Evolutionary conservation across 345 rosid genomes (phyloP).

Genomic region (Populus alba): DNA sequence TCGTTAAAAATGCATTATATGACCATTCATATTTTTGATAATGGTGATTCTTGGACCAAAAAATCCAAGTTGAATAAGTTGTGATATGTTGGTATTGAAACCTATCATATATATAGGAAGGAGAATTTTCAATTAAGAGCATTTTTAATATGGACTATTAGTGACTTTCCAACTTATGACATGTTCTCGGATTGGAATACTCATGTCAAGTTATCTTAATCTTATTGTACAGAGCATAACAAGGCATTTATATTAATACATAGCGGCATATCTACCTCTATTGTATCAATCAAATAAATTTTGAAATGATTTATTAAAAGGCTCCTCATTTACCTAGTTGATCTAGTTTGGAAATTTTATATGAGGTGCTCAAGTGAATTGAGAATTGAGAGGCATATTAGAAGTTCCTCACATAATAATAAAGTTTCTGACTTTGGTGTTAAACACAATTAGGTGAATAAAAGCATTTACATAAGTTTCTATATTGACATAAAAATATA

Average conservation of each 20-base stretch:
- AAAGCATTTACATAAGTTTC: too few relatives aligned
- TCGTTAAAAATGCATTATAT: not conserved
- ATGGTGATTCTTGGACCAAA: not conserved
- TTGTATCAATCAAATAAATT: too few relatives aligned
- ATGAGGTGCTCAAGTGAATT: too few relatives aligned
- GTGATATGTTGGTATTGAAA: not conserved
- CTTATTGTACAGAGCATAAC: not conserved
- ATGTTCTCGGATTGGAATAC: not conserved
- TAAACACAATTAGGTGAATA: too few relatives aligned
- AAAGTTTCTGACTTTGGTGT: rapidly evolving
- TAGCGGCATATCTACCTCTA: not conserved
- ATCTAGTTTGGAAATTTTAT: too few relatives aligned
- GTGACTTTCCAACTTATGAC: not conserved
- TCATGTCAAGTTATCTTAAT: not conserved
- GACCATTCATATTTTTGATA: not conserved
- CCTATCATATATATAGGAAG: not conserved
- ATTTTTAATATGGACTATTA: not conserved
- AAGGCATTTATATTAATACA: not conserved
- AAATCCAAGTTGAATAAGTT: not conserved
- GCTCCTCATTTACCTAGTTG: not conserved
- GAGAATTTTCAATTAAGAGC: not conserved
- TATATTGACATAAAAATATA: too few relatives aligned
- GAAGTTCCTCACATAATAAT: too few relatives aligned
- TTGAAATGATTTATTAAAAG: not conserved
- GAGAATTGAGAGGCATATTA: too few relatives aligned